A percentile compares a stretch with the other conserved stretches of the same genome.
Evolutionary conservation across 2,329 filamentous ascomycete species (phyloP).

Genomic region (Epichloe coenophiala): DNA sequence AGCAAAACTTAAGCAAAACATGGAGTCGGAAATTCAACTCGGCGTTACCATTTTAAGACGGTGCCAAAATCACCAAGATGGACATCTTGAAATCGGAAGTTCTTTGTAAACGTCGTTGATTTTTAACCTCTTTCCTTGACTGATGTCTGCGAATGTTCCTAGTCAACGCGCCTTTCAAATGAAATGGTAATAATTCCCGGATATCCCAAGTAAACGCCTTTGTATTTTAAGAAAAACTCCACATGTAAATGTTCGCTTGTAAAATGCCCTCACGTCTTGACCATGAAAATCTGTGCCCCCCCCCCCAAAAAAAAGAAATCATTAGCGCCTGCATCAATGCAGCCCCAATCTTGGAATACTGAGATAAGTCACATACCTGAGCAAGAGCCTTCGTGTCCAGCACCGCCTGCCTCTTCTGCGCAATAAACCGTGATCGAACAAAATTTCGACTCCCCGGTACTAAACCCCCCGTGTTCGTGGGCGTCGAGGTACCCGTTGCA

Average conservation of each 20-base stretch:
- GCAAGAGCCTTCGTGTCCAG: slow-evolving; percentile 72
- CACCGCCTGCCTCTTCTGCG: slow-evolving; percentile 73
- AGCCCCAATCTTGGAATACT: too few relatives aligned
- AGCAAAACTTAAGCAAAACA: background rate
- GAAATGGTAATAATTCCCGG: too few relatives aligned
- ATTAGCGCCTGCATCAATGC: background rate
- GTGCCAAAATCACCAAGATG: too few relatives aligned
- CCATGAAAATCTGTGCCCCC: slow-evolving; percentile 49
- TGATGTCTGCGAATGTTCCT: too few relatives aligned
- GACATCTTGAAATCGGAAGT: rapidly evolving
- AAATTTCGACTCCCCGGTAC: slow-evolving; percentile 51
- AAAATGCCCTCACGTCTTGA: slow-evolving; percentile 30
- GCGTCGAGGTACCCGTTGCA: slow-evolving; percentile 23
- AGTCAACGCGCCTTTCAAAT: too few relatives aligned
- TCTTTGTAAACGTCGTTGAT: too few relatives aligned
- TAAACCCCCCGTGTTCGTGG: slow-evolving; percentile 28
- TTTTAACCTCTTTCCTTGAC: too few relatives aligned
- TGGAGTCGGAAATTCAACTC: background rate
- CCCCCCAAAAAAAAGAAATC: background rate
- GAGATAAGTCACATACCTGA: slow-evolving; percentile 45
- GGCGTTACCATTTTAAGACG: too few relatives aligned
- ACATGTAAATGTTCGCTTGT: background rate
- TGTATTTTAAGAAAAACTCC: background rate
- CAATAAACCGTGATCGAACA: slow-evolving; percentile 70
- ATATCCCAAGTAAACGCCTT: too few relatives aligned